Percentiles rank a stretch among this genome's conserved stretches.
phyloP scores from a whole-genome alignment of 2,329 filamentous ascomycete genomes.

The Colletotrichum theobromicola region DNA sequence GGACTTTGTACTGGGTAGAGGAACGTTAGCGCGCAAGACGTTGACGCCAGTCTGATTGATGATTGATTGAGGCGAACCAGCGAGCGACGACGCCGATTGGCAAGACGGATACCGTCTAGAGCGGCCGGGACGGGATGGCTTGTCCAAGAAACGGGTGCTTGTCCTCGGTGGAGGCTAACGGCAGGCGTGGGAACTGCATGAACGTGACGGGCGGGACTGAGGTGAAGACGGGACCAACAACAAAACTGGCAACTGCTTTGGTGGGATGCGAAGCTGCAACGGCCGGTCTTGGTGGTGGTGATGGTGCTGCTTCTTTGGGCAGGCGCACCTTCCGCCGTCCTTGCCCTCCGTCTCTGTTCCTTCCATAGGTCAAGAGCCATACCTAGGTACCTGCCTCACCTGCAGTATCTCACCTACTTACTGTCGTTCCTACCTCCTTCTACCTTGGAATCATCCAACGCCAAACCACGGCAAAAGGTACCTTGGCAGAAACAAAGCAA shows the following conservation, averaged over 20 bases:
- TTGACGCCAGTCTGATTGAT: constrained; percentile 1
- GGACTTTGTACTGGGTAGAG: neutral
- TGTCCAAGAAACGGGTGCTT: neutral
- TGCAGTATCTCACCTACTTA: neutral
- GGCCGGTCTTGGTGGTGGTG: neutral
- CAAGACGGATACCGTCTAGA: neutral
- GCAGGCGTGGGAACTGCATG: neutral
- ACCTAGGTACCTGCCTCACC: neutral
- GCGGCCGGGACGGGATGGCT: neutral
- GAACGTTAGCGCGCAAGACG: neutral
- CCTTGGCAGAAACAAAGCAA: neutral
- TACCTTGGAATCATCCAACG: neutral
- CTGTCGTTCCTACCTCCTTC: neutral
- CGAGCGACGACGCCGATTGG: neutral
- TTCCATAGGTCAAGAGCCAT: neutral
- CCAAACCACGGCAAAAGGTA: neutral
- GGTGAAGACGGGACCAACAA: neutral
- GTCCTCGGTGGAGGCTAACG: neutral
- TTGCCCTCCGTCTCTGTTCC: neutral
- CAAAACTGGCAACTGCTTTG: neutral
- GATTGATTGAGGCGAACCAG: neutral
- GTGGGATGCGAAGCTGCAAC: neutral
- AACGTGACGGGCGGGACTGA: neutral
- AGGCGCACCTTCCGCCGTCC: neutral
- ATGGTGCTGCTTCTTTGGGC: neutral